Evolutionary conservation across 2,329 filamentous ascomycete species (phyloP).

Genomic region (Scytalidium sp.): DNA sequence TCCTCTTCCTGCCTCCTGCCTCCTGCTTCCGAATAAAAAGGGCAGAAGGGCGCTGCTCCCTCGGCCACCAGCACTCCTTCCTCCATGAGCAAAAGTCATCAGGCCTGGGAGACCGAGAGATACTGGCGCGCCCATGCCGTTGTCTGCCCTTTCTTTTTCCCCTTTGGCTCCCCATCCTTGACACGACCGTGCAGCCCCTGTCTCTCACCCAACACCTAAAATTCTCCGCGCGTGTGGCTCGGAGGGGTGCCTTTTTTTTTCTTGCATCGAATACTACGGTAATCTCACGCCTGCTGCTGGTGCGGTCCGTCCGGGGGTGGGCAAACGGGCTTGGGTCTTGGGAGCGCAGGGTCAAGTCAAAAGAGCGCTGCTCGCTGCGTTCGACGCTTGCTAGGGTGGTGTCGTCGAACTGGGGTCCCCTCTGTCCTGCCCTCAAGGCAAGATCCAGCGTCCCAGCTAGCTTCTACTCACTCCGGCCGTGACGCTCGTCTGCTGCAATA

Average conservation of each 20-base stretch:
- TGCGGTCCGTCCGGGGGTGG: slow-evolving; percentile 16
- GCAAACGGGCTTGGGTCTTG: no score
- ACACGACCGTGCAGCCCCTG: slow-evolving; percentile 23
- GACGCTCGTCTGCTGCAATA: no score
- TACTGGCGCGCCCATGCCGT: slow-evolving; percentile 11
- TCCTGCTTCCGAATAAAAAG: neutral
- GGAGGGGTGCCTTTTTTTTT: no score
- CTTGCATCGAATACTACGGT: slow-evolving; percentile 18
- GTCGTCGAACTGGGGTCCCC: no score
- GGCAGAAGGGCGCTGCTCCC: neutral
- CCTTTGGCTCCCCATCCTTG: slow-evolving; percentile 12
- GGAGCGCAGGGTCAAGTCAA: slow-evolving; percentile 19
- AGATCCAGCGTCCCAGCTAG: no score
- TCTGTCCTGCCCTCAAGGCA: no score
- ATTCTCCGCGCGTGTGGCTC: slow-evolving; percentile 16
- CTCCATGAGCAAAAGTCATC: slow-evolving; percentile 17
- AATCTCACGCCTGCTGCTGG: slow-evolving; percentile 18
- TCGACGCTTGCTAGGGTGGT: no score
- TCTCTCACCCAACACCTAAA: slow-evolving; percentile 16
- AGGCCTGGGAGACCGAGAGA: slow-evolving; percentile 14
- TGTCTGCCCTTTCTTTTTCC: slow-evolving; percentile 17
- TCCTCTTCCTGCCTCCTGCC: neutral
- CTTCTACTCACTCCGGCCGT: no score
- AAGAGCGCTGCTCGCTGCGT: slow-evolving; percentile 19
- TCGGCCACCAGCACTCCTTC: slow-evolving; percentile 8